A percentile compares a stretch with the other conserved stretches of the same genome.
Conservation (phyloP, 1,284 basidiomycete species). For the Microbotryum intermedium region DNA sequence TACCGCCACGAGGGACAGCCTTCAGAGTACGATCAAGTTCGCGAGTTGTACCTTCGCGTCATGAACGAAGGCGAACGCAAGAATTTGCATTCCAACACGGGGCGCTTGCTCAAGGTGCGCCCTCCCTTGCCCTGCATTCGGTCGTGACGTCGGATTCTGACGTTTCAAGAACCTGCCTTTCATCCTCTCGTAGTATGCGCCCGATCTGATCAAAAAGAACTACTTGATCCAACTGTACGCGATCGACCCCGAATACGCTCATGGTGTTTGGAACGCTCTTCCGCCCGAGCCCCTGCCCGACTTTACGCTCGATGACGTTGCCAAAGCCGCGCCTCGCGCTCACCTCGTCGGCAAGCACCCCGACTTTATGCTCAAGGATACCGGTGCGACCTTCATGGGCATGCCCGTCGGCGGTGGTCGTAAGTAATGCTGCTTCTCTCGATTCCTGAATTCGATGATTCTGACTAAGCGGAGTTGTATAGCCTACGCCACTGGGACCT, state of each 20-base stretch:
- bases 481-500: too few relatives aligned
- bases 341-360: constrained; percentile 26
- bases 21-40: constrained; percentile 37
- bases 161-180: too few relatives aligned
- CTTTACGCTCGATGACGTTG: constrained; percentile 34
- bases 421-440: too few relatives aligned
- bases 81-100: constrained; percentile 38
- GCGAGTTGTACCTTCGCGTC: constrained; percentile 36
- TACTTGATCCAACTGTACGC: constrained; percentile 38
- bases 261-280: constrained; percentile 35
- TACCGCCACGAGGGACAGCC: constrained; percentile 38
- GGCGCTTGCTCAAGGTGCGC: constrained; percentile 33
- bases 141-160: background rate
- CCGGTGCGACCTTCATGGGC: constrained; percentile 23
- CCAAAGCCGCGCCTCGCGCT: constrained; percentile 19
- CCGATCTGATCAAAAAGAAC: constrained; percentile 37
- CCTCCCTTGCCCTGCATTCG: too few relatives aligned
- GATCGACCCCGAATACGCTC: constrained; percentile 36
- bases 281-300: constrained; percentile 30
- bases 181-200: constrained; percentile 31
- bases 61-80: constrained; percentile 34
- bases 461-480: too few relatives aligned
- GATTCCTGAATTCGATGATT: too few relatives aligned
- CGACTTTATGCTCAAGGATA: constrained; percentile 11
- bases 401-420: constrained; percentile 21